Conservation (phyloP, 805 yeast species). For the Wickerhamomyces bovis region DNA sequence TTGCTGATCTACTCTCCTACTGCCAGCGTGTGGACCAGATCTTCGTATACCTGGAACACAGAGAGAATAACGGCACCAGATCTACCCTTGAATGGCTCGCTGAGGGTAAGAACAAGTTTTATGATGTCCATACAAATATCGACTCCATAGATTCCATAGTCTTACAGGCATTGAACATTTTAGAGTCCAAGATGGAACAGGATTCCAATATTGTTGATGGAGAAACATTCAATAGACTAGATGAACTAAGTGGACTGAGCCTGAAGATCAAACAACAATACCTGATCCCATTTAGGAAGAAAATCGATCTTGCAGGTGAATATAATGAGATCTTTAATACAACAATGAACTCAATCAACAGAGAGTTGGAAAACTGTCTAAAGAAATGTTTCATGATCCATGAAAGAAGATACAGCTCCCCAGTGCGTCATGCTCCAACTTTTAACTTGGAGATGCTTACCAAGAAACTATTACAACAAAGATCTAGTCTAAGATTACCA, state of each 20-base stretch:
- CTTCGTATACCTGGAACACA: slow-evolving; percentile 5
- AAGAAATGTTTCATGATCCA: slow-evolving; percentile 31
- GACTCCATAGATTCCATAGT: slow-evolving; percentile 31
- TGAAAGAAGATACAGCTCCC: slow-evolving; percentile 34
- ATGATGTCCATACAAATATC: slow-evolving; percentile 26
- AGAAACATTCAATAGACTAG: slow-evolving; percentile 25
- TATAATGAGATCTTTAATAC: slow-evolving; percentile 36
- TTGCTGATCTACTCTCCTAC: slow-evolving; percentile 19
- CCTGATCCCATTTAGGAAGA: slow-evolving; percentile 25
- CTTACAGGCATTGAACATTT: slow-evolving; percentile 28
- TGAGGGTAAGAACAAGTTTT: slow-evolving; percentile 28
- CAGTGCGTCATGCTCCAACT: slow-evolving; percentile 33
- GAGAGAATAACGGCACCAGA: slow-evolving; percentile 1
- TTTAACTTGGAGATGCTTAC: slow-evolving; percentile 31
- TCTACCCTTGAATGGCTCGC: slow-evolving; percentile 27
- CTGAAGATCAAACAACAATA: slow-evolving; percentile 23
- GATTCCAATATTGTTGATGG: slow-evolving; percentile 23
- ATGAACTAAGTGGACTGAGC: slow-evolving; percentile 26
- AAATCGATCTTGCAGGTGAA: slow-evolving; percentile 36
- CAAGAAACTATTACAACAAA: slow-evolving; percentile 25
- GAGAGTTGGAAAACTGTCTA: slow-evolving; percentile 32
- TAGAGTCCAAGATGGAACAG: slow-evolving; percentile 26
- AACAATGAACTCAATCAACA: slow-evolving; percentile 37
- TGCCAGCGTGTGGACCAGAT: slow-evolving; percentile 13
- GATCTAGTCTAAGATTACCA: slow-evolving; percentile 32